Conservation (phyloP, 1,284 basidiomycete genomes). For the Cutaneotrichosporon spelunceum region DNA sequence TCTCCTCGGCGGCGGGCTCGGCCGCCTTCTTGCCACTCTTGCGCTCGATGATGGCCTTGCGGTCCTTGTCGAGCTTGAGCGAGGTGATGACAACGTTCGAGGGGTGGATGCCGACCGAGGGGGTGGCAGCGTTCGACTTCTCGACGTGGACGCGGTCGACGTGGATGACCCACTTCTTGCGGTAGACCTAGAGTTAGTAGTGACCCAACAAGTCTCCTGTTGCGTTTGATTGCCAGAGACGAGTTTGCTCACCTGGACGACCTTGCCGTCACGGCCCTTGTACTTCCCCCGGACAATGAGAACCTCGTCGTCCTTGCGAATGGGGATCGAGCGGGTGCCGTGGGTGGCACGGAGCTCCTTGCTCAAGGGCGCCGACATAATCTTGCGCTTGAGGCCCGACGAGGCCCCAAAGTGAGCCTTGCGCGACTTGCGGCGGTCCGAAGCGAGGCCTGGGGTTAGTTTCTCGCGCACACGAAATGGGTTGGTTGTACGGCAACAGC, state of each 20-base stretch:
- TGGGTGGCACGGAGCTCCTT: conserved; percentile 93
- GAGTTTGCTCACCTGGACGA: conserved; percentile 62
- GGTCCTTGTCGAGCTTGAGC: conserved; percentile 64
- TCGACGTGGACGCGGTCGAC: conserved; percentile 97
- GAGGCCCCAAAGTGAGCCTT: conserved; percentile 94
- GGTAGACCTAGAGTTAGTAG: conserved; percentile 76
- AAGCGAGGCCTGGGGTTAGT: conserved; percentile 46
- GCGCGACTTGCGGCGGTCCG: conserved; percentile 83
- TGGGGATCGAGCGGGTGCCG: conserved; percentile 88
- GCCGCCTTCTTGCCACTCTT: conserved; percentile 51
- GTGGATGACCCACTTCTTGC: conserved; percentile 98
- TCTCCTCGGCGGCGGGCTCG: conserved; percentile 45
- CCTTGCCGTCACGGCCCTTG: conserved; percentile 98
- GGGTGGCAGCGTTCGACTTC: conserved; percentile 94
- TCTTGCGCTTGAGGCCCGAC: conserved; percentile 90
- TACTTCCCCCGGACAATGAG: conserved; percentile 93
- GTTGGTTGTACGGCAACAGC: not conserved
- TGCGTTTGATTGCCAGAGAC: not conserved
- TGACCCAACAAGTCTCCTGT: not conserved
- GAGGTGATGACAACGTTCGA: conserved; percentile 94
- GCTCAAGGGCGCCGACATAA: conserved; percentile 93
- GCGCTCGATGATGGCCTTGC: conserved; percentile 54
- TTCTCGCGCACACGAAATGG: not conserved
- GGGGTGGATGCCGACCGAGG: conserved; percentile 92
- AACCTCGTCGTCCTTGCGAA: conserved; percentile 99